phyloP scores from a whole-genome alignment of 352 stramenopile genomes.

The Phytophthora chlamydospora region DNA sequence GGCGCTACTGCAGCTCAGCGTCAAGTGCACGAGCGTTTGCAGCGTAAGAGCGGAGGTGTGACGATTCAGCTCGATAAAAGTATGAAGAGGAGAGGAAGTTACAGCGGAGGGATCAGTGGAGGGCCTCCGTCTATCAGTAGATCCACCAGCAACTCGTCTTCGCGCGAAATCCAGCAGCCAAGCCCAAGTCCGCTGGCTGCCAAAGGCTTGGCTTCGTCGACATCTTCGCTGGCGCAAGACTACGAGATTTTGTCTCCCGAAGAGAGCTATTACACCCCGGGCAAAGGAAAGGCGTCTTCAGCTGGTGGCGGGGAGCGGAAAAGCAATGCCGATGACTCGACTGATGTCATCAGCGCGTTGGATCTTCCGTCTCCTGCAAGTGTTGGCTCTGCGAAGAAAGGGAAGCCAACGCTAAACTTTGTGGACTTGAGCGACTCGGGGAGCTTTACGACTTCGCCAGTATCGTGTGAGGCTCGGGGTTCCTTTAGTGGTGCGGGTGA shows the following conservation, averaged over 20 bases:
- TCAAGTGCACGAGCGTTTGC: constrained; percentile 33
- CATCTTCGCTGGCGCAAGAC: constrained; percentile 36
- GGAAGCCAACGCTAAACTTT: constrained; percentile 34
- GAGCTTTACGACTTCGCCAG: constrained; percentile 35
- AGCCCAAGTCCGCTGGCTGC: constrained; percentile 10
- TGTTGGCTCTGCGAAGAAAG: constrained; percentile 25
- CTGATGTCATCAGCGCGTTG: constrained; percentile 5
- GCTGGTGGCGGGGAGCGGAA: constrained; percentile 2
- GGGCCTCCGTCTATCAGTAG: constrained; percentile 10
- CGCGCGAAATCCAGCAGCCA: constrained; percentile 17
- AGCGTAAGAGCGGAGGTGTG: constrained; percentile 28
- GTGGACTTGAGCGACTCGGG: constrained; percentile 35
- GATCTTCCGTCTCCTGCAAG: constrained; percentile 25
- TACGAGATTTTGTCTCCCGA: constrained; percentile 33
- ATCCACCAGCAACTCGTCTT: constrained; percentile 20
- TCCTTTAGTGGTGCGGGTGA: constrained; percentile 21
- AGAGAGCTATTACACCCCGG: constrained; percentile 25
- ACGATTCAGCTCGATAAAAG: constrained; percentile 13
- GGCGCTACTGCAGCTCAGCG: constrained; percentile 36
- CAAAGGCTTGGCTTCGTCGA: constrained; percentile 16
- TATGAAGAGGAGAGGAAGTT: constrained; percentile 32
- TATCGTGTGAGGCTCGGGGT: constrained; percentile 25
- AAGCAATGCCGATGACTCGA: constrained; percentile 1
- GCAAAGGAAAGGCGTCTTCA: constrained; percentile 17
- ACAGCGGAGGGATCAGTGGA: constrained; percentile 23